Percentiles rank a stretch among this genome's conserved stretches.
Conservation (phyloP, 345 rosid species). For the Cardamine occulta region DNA sequence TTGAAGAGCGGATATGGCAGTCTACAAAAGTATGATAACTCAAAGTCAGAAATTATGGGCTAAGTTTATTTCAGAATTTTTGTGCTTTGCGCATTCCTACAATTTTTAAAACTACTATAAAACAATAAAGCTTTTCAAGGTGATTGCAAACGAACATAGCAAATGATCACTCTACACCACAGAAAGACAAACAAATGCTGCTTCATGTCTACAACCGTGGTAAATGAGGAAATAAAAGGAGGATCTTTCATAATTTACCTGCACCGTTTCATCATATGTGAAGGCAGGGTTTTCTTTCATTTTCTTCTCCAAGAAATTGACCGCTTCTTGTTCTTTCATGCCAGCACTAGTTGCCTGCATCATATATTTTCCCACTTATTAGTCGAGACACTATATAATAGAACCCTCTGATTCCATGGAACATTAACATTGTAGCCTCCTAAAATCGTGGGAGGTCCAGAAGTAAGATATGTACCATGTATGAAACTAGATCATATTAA, state of each 20-base stretch:
- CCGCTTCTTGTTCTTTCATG: conserved; percentile 96
- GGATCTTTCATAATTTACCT: conserved; percentile 53
- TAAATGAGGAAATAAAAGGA: background rate
- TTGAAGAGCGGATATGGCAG: conserved; percentile 81
- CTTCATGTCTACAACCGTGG: background rate
- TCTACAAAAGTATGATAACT: conserved; percentile 44
- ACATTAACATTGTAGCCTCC: background rate
- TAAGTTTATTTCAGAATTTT: conserved; percentile 3
- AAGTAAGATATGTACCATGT: background rate
- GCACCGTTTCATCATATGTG: conserved; percentile 92
- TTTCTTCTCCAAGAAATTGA: conserved; percentile 98
- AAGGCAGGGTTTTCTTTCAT: conserved; percentile 93
- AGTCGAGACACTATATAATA: conserved; percentile 6
- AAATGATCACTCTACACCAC: background rate
- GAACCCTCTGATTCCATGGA: background rate
- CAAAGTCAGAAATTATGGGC: background rate
- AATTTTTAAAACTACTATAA: background rate
- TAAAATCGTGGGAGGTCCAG: background rate
- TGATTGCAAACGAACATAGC: background rate
- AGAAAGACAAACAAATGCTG: background rate
- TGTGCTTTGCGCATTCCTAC: background rate
- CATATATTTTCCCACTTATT: conserved; percentile 5
- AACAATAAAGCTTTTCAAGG: background rate
- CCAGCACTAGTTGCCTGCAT: conserved; percentile 98
- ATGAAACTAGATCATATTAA: background rate